Base-by-base conservation (phyloP, 345 rosid genomes). In the Rhizophora apiculata region DNA sequence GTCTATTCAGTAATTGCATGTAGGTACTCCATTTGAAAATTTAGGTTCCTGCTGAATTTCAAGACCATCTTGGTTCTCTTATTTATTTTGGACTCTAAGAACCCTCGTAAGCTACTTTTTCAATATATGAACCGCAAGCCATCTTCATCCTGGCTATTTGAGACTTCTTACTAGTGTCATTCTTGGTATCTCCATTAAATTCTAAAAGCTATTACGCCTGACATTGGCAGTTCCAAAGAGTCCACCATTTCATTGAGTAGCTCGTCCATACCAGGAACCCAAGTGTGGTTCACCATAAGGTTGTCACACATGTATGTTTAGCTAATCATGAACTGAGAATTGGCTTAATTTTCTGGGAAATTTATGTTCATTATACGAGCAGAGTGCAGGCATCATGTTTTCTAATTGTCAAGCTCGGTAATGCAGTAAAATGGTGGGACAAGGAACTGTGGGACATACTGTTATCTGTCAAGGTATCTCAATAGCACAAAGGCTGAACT, bases 1-100 rank as follows among this genome's bases (percentile, higher is more conserved):
- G 54, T 76, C 74, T 26, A 30, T 75, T 60, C 59, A 68, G 34
- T 79, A 78, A 73, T 57, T 54, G 62, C 37, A 15, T 60, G 63
- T 60, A 62, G 48, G 76, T 68, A 68, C 68, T 68, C 72, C 26
- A 48, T 58, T 58, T 65, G 65, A 74, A 57, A 60, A 65, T 60
- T 60, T 73, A 27, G 68, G 62, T 59, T 63, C 62, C 67, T 59
- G 78, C 68, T 59, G 65, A 48, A 20, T 57, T 9, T 65, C 46
- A 53, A 60, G 20, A 62, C 5, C 37, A 51, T 30, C 60, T 3
- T 0, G 43, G 70, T 62, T 29, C 15, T 67, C 57, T 27, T 48
- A 51, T 52, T 67, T 73, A 21, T 36, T 26, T 21, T 37, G 27
- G 60, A 36, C 61, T 49, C 58, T n/a, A 36, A 36, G 76, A 73